Evolutionary conservation across 495 filamentous ascomycete species (phyloP).

Genomic region (Hyaloscypha bicolor): DNA sequence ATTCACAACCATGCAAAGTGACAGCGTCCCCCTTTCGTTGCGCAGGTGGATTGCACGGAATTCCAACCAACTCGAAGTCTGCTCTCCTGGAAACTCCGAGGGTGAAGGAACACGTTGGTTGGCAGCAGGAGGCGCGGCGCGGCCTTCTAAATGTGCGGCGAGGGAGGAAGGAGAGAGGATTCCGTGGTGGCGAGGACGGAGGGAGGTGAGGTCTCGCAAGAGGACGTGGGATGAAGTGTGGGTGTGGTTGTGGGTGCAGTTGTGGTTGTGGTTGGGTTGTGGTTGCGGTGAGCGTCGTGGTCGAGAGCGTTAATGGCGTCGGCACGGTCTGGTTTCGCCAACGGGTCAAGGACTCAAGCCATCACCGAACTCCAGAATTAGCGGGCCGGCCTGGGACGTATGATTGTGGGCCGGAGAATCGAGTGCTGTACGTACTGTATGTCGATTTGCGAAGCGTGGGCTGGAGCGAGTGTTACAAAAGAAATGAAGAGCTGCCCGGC

Average conservation of each 20-base stretch:
- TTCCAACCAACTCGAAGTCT: not conserved
- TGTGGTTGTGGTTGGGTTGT: not conserved
- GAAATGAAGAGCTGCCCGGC: no score
- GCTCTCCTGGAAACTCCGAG: not conserved
- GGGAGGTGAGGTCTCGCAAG: conserved; percentile 3
- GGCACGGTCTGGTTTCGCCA: not conserved
- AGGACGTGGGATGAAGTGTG: conserved; percentile 20
- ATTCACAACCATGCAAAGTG: not conserved
- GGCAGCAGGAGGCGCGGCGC: not conserved
- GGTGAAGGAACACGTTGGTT: not conserved
- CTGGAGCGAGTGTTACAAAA: no score
- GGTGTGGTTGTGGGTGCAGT: not conserved
- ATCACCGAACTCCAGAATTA: conserved; percentile 8
- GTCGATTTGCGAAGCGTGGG: no score
- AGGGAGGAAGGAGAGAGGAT: not conserved
- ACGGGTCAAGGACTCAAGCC: conserved; percentile 13
- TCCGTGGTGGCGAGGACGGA: conserved; percentile 1
- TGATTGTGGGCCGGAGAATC: not conserved
- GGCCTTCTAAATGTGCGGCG: conserved; percentile 3
- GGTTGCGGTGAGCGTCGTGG: conserved; percentile 12
- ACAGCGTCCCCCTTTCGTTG: not conserved
- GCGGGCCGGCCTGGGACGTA: conserved; percentile 1
- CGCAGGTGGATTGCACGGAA: not conserved
- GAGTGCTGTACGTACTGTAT: no score
- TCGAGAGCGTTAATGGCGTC: not conserved